Evolutionary conservation across 495 filamentous ascomycete species (phyloP).

Genomic region (Platismatia glauca): DNA sequence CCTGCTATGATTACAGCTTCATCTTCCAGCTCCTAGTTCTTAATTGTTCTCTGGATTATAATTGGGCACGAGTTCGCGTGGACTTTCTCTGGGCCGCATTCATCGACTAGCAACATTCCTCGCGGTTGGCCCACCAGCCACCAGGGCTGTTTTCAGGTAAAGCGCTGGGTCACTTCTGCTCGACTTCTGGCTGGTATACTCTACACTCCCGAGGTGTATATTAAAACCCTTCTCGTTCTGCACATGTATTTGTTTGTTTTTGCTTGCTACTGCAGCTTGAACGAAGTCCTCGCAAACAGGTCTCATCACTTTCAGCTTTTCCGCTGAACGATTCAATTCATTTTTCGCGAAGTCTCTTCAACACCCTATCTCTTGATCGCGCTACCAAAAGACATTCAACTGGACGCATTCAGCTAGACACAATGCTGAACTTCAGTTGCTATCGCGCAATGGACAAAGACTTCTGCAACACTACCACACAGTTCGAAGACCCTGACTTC

Average conservation of each 20-base stretch:
- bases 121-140: conserved; percentile 3
- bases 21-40: not conserved
- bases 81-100: conserved; percentile 4
- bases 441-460: conserved; percentile 30
- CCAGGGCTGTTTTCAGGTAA: conserved; percentile 2
- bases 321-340: not conserved
- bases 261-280: conserved; percentile 2
- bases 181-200: not conserved
- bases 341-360: not conserved
- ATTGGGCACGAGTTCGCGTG: not conserved
- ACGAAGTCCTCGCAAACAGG: not conserved
- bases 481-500: conserved; percentile 44
- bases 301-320: not conserved
- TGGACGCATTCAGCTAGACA: conserved; percentile 25
- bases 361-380: not conserved
- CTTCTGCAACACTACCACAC: conserved; percentile 37
- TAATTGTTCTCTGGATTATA: not conserved
- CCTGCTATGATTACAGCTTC: not conserved
- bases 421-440: conserved; percentile 20
- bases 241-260: conserved; percentile 8
- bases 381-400: not conserved
- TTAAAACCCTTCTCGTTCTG: conserved; percentile 3
- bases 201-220: conserved; percentile 8
- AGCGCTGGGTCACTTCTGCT: not conserved
- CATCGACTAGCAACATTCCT: not conserved